These are phyloP conservation scores for Apiospora hydei DNA, from an alignment of 2,329 filamentous ascomycete species.

Conservation along the genomic window DNA sequence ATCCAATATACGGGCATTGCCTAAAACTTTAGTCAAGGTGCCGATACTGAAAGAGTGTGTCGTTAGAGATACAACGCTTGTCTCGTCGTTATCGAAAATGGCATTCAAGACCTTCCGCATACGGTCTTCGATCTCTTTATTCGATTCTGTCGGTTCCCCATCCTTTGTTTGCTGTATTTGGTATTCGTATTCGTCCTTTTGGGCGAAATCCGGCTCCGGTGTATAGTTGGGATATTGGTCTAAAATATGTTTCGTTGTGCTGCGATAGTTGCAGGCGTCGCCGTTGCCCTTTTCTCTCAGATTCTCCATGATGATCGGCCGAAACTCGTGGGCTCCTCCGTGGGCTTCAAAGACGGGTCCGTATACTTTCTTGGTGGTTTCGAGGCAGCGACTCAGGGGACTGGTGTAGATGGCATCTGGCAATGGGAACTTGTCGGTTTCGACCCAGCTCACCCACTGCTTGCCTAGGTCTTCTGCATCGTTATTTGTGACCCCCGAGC, in stretches of 20 bases:
- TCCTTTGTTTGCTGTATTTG: neutral
- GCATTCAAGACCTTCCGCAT: neutral
- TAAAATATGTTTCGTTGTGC: conserved; percentile 20
- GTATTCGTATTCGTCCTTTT: neutral
- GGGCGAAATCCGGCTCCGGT: neutral
- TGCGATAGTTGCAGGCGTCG: conserved; percentile 33
- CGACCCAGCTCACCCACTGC: conserved; percentile 13
- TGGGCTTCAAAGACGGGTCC: neutral
- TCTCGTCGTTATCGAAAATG: neutral
- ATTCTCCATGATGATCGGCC: conserved; percentile 30
- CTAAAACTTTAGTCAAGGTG: neutral
- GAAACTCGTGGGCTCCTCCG: neutral
- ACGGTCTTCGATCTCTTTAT: neutral
- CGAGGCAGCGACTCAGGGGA: conserved; percentile 28
- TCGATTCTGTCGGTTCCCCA: neutral
- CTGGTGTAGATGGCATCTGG: conserved; percentile 30
- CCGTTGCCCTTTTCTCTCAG: conserved; percentile 30
- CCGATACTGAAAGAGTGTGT: neutral
- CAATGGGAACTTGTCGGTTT: conserved; percentile 24
- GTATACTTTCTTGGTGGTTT: conserved; percentile 29
- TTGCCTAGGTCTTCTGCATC: conserved; percentile 23
- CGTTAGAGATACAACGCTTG: neutral
- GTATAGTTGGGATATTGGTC: neutral
- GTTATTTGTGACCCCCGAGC: neutral
- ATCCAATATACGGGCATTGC: neutral